Conservation (phyloP, 2,329 filamentous ascomycete species). For the Sphaerulina vaccinii region DNA sequence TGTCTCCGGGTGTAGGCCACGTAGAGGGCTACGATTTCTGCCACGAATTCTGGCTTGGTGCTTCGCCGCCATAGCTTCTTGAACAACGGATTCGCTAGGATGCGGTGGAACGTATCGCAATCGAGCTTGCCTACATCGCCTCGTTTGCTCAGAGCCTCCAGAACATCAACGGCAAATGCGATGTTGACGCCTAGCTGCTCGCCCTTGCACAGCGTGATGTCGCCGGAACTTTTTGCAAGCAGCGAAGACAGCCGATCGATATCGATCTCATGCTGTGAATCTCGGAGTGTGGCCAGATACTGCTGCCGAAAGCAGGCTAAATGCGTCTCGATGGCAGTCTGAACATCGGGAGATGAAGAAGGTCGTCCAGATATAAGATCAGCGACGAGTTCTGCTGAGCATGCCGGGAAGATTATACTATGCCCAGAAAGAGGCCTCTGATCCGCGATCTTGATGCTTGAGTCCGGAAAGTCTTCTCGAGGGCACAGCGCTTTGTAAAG, state of each 20-base stretch:
- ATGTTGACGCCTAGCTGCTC: conserved; percentile 7
- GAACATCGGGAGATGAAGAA: too few species aligned
- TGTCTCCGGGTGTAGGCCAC: conserved; percentile 2
- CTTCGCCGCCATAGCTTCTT: conserved; percentile 1
- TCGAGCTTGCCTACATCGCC: background rate
- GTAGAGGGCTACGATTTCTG: conserved; percentile 1
- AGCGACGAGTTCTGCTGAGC: too few species aligned
- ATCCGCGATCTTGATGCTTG: too few species aligned
- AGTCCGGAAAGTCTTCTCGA: too few species aligned
- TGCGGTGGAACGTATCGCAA: background rate
- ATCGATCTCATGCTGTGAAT: too few species aligned
- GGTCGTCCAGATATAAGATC: too few species aligned
- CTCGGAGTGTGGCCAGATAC: too few species aligned
- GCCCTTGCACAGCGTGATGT: background rate
- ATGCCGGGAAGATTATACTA: too few species aligned
- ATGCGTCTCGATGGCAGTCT: too few species aligned
- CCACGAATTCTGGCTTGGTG: background rate
- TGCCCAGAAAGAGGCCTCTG: too few species aligned
- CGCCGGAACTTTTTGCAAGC: conserved; percentile 3
- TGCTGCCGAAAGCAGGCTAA: too few species aligned
- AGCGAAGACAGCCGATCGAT: background rate
- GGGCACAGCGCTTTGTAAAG: too few species aligned
- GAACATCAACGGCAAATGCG: conserved; percentile 8
- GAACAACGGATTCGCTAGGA: conserved; percentile 9
- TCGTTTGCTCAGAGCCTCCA: conserved; percentile 5